phyloP scores from a whole-genome alignment of 208 protist species.

The Naegleria lovaniensis region DNA sequence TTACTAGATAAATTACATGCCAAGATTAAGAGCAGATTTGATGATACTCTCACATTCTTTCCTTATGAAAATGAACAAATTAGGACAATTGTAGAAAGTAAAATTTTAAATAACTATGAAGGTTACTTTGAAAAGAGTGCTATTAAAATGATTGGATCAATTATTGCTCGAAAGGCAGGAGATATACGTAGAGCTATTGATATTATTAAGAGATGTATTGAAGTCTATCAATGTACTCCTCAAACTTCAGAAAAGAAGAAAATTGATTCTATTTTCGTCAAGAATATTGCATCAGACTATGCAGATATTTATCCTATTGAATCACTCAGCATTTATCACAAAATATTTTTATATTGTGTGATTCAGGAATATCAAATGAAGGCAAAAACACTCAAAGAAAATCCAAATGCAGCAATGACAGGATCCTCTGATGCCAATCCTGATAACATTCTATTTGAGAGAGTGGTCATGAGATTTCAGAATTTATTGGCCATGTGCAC shows the following conservation, averaged over 20 bases:
- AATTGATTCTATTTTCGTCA: not conserved
- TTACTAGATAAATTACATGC: not conserved
- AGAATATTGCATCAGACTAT: not conserved
- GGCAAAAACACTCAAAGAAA: not conserved
- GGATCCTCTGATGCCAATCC: not conserved
- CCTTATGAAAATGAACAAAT: conserved; percentile 10
- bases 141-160: not conserved
- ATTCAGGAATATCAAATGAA: not conserved
- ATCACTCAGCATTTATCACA: conserved; percentile 4
- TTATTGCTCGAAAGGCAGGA: not conserved
- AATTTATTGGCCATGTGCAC: not conserved
- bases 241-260: not conserved
- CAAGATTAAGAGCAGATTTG: not conserved
- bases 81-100: not conserved
- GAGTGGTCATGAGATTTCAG: not conserved
- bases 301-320: not conserved
- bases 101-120: not conserved
- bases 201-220: not conserved
- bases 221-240: not conserved
- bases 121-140: not conserved
- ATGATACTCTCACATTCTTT: not conserved
- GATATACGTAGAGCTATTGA: conserved; percentile 15
- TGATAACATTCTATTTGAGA: conserved; percentile 3
- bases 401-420: not conserved
- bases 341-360: not conserved